A percentile compares a stretch with the other conserved stretches of the same genome.
Evolutionary conservation across 345 rosid species (phyloP).

Genomic region (Salix purpurea): DNA sequence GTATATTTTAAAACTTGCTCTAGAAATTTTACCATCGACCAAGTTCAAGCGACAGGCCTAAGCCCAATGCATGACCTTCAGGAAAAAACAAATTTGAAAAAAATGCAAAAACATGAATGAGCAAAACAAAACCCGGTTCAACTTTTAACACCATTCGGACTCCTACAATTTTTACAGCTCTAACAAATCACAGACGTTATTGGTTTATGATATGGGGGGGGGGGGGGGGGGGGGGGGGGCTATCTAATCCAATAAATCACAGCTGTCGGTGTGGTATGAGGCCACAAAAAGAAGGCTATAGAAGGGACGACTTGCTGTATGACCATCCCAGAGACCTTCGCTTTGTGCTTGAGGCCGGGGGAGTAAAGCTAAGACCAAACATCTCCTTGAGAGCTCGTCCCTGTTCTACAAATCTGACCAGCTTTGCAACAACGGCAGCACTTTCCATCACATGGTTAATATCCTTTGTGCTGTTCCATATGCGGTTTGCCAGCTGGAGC

Average conservation of each 20-base stretch:
- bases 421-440: conserved; percentile 72
- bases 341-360: conserved; percentile 46
- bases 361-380: conserved; percentile 87
- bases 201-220: background rate
- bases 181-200: background rate
- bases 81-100: too few relatives aligned
- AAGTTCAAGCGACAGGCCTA: too few relatives aligned
- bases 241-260: conserved; percentile 8
- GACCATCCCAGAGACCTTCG: conserved; percentile 69
- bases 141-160: background rate
- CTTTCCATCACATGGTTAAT: conserved; percentile 58
- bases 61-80: too few relatives aligned
- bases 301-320: conserved; percentile 53
- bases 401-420: conserved; percentile 70
- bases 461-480: conserved; percentile 70
- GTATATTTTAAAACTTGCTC: too few relatives aligned
- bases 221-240: background rate
- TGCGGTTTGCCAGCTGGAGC: conserved; percentile 59
- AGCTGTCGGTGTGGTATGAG: background rate
- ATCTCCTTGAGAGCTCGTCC: conserved; percentile 76
- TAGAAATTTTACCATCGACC: too few relatives aligned
- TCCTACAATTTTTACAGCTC: conserved; percentile 8
- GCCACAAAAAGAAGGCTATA: conserved; percentile 26
- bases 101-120: background rate
- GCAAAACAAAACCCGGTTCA: background rate